Evolutionary conservation across 2,329 filamentous ascomycete species (phyloP).

Genomic region (Zalaria obscura): DNA sequence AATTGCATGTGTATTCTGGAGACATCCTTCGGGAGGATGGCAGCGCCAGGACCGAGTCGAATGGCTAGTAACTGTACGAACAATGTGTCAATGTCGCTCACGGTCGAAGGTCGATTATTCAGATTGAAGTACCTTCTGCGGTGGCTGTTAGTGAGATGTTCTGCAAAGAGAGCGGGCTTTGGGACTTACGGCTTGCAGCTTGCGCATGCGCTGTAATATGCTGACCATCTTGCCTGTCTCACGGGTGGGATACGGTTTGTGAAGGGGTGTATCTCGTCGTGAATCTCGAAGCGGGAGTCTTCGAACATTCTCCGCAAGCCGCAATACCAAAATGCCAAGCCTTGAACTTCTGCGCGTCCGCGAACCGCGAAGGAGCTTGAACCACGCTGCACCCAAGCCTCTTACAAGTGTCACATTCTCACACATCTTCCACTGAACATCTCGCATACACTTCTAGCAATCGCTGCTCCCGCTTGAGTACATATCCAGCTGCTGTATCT

Average conservation of each 20-base stretch:
- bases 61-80: conserved; percentile 52
- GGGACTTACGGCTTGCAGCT: conserved; percentile 53
- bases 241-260: not conserved
- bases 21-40: conserved; percentile 62
- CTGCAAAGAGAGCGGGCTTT: not conserved
- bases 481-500: too few relatives aligned
- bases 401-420: too few relatives aligned
- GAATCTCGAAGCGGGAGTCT: not conserved
- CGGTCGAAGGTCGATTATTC: conserved; percentile 5
- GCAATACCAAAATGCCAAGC: too few relatives aligned
- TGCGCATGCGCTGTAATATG: conserved; percentile 56
- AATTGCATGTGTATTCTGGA: conserved; percentile 65
- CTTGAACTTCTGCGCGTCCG: too few relatives aligned
- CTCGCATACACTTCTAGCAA: too few relatives aligned
- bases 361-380: too few relatives aligned
- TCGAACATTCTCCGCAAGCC: not conserved
- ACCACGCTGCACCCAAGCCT: too few relatives aligned
- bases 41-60: conserved; percentile 70
- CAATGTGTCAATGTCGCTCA: conserved; percentile 14
- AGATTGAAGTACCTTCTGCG: conserved; percentile 7
- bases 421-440: too few relatives aligned
- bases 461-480: too few relatives aligned
- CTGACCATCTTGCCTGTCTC: conserved; percentile 32
- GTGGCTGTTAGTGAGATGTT: conserved; percentile 1
- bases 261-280: too few relatives aligned